Base-by-base conservation (phyloP, 2,329 filamentous ascomycete species). In the Hypomyces perniciosus region DNA sequence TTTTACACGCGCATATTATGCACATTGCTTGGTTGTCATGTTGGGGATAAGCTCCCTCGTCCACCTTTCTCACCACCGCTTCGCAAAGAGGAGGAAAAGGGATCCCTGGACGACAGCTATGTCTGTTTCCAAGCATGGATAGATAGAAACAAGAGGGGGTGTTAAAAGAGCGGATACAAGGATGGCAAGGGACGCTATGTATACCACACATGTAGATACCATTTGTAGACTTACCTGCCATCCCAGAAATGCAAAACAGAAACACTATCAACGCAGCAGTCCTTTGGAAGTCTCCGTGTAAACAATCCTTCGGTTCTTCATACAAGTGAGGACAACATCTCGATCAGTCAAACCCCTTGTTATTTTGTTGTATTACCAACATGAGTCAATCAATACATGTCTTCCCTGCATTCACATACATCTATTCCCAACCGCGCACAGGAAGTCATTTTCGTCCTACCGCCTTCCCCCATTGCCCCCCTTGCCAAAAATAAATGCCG, bases 141-240 rank as follows among this genome's bases (percentile, higher is more conserved):
- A 44, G 42, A 33, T 8, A 35, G 34, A 40, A 12, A 40, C 10
- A 30, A 8, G 8, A 33, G 9, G 13, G 10, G 7, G 5, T 30
- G 6, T 38, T 42, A 26, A 45, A 51, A 35, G 7, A 39, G 10
- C 9, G 13, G 37, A 39, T 35, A 20, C 20, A 20, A 20, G 29
- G 33, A 41, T 42, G 38, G 38, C 13, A 35, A 29, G 35, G 39
- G 10, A 13, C 20, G 34, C 34, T 26, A 13, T 41, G 27, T 48
- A 50, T 50, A 50, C 42, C 35, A 26, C 34, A 12, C 38, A 54
- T 52, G 50, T 52, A 52, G 45, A 52, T 48, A 43, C 33, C 44
- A 39, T 10, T 44, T 39, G 7, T 12, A 27, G 27, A 26, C 39
- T 20, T 10, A 27, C 27, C 26, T 13, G 13, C 27, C 39, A 8